Conservation (phyloP, 2,329 filamentous ascomycete genomes). For the Trichoderma arundinaceum region DNA sequence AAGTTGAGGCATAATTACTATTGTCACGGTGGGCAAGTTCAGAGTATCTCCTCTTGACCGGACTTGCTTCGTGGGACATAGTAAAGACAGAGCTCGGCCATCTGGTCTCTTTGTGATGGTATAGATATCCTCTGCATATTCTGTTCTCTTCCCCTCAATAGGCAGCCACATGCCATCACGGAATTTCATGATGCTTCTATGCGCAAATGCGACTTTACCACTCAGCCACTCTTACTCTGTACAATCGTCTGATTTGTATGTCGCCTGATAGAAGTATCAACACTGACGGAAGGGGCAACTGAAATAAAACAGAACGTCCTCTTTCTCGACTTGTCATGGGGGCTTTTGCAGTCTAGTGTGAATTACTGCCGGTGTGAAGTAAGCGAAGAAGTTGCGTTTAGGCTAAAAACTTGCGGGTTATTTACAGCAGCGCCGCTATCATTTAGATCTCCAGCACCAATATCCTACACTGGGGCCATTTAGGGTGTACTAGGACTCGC, state of each 20-base stretch:
- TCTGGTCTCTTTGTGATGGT: slow-evolving; percentile 52
- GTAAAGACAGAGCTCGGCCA: slow-evolving; percentile 56
- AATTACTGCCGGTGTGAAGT: not conserved
- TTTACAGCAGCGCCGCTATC: not conserved
- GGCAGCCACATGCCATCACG: slow-evolving; percentile 64
- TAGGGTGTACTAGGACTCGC: not conserved
- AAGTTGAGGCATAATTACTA: slow-evolving; percentile 33
- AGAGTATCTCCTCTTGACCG: slow-evolving; percentile 59
- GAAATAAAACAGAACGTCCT: not conserved
- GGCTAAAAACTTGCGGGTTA: slow-evolving; percentile 1
- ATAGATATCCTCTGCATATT: slow-evolving; percentile 70
- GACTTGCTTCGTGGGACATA: slow-evolving; percentile 63
- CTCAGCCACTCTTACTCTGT: too few species aligned
- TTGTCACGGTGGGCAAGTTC: slow-evolving; percentile 59
- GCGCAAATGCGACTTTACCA: not conserved
- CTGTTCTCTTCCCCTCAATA: slow-evolving; percentile 63
- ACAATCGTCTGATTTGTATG: too few species aligned
- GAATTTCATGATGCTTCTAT: slow-evolving; percentile 40
- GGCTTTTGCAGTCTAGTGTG: not conserved
- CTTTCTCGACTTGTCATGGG: not conserved
- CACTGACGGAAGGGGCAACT: not conserved
- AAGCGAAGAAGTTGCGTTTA: not conserved
- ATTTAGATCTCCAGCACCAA: not conserved
- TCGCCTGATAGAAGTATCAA: not conserved
- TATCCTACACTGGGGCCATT: not conserved